Evolutionary conservation across 169 alveolate genomes (phyloP).

Genomic region (Plasmodium fragile): DNA sequence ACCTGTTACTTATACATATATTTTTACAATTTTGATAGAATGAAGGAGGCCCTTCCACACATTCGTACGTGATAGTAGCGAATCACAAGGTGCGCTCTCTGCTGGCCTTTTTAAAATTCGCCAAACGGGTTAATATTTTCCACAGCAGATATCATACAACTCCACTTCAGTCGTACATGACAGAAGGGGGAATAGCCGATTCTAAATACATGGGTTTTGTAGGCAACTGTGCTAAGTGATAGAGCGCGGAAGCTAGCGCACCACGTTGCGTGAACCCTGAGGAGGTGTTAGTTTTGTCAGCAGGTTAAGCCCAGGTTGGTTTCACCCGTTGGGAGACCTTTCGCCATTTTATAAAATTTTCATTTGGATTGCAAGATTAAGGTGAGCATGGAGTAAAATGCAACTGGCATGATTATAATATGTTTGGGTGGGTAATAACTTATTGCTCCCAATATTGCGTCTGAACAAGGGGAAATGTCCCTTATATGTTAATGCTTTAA

Average conservation of each 20-base stretch:
- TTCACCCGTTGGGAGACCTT: neutral
- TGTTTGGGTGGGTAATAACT: neutral
- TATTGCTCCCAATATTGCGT: neutral
- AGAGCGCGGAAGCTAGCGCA: neutral
- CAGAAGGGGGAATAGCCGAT: neutral
- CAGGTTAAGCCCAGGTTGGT: neutral
- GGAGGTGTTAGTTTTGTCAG: neutral
- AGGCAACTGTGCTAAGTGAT: neutral
- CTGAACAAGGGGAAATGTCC: neutral
- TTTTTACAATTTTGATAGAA: neutral
- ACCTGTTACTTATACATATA: neutral
- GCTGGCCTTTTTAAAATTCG: neutral
- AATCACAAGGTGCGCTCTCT: neutral
- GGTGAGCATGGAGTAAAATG: neutral
- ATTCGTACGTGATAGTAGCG: neutral
- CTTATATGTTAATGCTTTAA: neutral
- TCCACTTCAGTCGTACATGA: neutral
- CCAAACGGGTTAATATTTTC: neutral
- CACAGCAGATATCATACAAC: neutral
- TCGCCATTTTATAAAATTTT: neutral
- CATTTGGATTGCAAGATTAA: neutral
- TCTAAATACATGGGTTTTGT: no score
- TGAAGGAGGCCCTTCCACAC: neutral
- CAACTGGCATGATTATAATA: neutral
- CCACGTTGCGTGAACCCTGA: neutral